Base-by-base conservation (phyloP, 106 monocot species). In the Dendrobium officinale region DNA sequence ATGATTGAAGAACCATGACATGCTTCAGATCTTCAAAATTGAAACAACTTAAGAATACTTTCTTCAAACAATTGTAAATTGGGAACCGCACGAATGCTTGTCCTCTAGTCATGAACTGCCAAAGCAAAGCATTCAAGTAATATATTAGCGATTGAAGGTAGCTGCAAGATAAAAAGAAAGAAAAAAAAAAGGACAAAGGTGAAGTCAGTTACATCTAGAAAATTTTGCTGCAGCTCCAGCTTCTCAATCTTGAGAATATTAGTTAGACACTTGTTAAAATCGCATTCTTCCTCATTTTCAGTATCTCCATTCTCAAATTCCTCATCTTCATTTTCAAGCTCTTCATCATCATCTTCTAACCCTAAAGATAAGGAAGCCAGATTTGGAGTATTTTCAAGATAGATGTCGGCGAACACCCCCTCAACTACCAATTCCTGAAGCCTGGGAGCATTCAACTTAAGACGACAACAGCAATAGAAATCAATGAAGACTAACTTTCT, bases 11-110 rank as follows among this genome's bases (percentile, higher is more conserved):
- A 20, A 42, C 42, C 17, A 66, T 40, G 22, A 64, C 64, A 59
- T 79, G 79, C 11, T 64, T 79, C 79, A 66, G 40, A 51, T 79
- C 79, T 42, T 79, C 22, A 15, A 79, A 79, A 64, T 79, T 79
- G 20, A 79, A 58, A 13, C 58, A 61, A 24, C 42, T 79, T 13
- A 79, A 24, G 66, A 64, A 64, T 43, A 79, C 42, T 64, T 44
- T 79, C 22, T 42, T 79, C 61, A 79, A 67, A 42, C 64, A 79
- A 79, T 22, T 79, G 43, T 79, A 79, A n/a, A 22, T 45, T 8
- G 79, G 79, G 40, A 79, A 64, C 13, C 43, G 59, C 42, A 64
- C 79, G 10, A 66, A 79, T 43, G 64, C 42, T 4, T 64, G 58
- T 8, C 64, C 64, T 66, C 61, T 79, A 1, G 79, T 64, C 64